phyloP scores from a whole-genome alignment of 202 grass and related monocot genomes.

The Musa balbisiana region DNA sequence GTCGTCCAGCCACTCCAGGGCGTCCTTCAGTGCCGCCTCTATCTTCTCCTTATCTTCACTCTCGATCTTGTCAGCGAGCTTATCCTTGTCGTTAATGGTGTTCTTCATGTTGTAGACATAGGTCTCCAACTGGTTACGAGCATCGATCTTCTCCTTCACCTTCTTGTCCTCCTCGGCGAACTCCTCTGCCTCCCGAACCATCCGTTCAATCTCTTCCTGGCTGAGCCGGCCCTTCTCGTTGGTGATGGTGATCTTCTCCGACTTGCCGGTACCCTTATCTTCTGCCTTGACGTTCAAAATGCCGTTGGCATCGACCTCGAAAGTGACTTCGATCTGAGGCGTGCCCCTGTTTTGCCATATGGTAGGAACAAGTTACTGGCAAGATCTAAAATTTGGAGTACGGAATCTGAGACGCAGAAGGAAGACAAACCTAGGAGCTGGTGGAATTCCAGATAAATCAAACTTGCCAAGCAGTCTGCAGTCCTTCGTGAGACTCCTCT shows the following conservation, averaged over 20 bases:
- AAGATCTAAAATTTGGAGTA: neutral
- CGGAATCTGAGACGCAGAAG: neutral
- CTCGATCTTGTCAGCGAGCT: slow-evolving; percentile 59
- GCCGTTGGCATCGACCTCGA: slow-evolving; percentile 59
- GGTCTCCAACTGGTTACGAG: slow-evolving; percentile 61
- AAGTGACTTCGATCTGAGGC: slow-evolving; percentile 54
- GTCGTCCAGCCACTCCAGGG: slow-evolving; percentile 60
- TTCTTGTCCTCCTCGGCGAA: slow-evolving; percentile 64
- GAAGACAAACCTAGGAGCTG: slow-evolving; percentile 39
- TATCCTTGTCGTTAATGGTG: slow-evolving; percentile 52
- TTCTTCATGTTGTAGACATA: slow-evolving; percentile 77
- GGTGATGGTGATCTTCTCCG: slow-evolving; percentile 57
- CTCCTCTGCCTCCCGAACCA: slow-evolving; percentile 51
- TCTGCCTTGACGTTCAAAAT: slow-evolving; percentile 63
- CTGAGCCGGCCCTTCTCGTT: slow-evolving; percentile 63
- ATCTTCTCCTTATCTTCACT: slow-evolving; percentile 51
- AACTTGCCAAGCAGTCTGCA: slow-evolving; percentile 59
- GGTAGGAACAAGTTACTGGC: neutral
- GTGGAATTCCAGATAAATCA: slow-evolving; percentile 41
- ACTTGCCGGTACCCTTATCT: slow-evolving; percentile 46
- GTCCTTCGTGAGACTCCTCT: slow-evolving; percentile 65
- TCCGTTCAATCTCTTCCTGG: slow-evolving; percentile 68
- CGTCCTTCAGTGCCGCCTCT: slow-evolving; percentile 51
- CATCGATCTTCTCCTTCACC: slow-evolving; percentile 55
- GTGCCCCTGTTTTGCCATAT: slow-evolving; percentile 29